Conservation (phyloP, 1,139 yeast species). For the Chernovozyma sophiae-reginae region DNA sequence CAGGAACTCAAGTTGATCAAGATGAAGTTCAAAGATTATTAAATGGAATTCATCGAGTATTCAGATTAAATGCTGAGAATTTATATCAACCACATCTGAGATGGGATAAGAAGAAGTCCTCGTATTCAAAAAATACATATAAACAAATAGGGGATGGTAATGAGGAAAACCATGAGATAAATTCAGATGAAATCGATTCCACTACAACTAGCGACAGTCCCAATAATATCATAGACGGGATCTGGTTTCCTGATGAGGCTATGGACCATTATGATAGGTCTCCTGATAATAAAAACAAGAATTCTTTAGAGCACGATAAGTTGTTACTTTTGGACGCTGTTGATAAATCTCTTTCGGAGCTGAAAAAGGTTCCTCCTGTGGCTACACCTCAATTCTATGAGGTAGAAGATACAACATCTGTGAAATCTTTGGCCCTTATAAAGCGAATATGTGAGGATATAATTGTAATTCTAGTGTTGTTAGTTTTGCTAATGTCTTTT, state of each 20-base stretch:
- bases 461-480: slow-evolving; percentile 34
- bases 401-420: slow-evolving; percentile 7
- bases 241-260: slow-evolving; percentile 24
- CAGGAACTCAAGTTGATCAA: slow-evolving; percentile 5
- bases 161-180: background rate
- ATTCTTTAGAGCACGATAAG: slow-evolving; percentile 3
- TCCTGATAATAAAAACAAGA: background rate
- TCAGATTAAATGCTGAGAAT: slow-evolving; percentile 28
- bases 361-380: slow-evolving; percentile 2
- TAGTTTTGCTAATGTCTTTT: slow-evolving; percentile 25
- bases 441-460: slow-evolving; percentile 48
- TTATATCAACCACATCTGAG: slow-evolving; percentile 37
- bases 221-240: slow-evolving; percentile 33
- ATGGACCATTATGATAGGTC: background rate
- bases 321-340: slow-evolving; percentile 4
- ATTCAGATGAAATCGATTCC: background rate
- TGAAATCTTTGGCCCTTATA: slow-evolving; percentile 12
- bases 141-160: slow-evolving; percentile 27
- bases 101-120: slow-evolving; percentile 14
- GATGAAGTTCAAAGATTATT: slow-evolving; percentile 31
- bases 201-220: background rate
- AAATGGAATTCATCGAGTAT: slow-evolving; percentile 50
- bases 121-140: slow-evolving; percentile 9
- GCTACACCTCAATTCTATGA: slow-evolving; percentile 7
- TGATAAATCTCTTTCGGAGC: background rate